Evolutionary conservation across 1,284 basidiomycete genomes (phyloP), one percentile per base, ranked within the genome.

Genomic region (Thelephora terrestris): DNA sequence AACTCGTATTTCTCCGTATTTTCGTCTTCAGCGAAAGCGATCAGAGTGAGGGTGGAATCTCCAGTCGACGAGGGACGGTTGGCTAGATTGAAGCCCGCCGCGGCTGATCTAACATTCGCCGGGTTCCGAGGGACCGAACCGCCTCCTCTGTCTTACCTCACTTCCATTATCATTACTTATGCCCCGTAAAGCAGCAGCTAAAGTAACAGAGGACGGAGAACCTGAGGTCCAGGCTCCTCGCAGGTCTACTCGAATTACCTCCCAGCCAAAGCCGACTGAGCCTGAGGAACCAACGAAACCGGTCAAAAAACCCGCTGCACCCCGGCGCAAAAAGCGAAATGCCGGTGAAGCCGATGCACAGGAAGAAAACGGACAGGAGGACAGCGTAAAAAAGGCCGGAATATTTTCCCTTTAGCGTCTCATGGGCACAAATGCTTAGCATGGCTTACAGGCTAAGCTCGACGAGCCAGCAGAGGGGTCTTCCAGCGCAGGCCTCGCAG

Each of bases 171-270:
- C 37, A 45, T 53, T 18, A 23, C 44, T 50, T 3, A 53, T 55
- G 43, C 9, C 49, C 53, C 12, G 24, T 23, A 63, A 57, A 59
- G 58, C 55, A 5, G 20, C n/a, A 25, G 10, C 39, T 12, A 42
- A 42, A 21, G 17, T n/a, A 9, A 23, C 39, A 18, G 39, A 14
- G 20, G 39, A 42, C 39, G 39, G 25, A 42, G 39, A 25, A n/a
- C 39, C 39, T 6, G 39, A 6, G 54, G 29, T 55, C 9, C 64
- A 64, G 24, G 52, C 62, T 38, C 72, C 71, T 7, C 64, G 75
- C 50, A 68, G 75, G 47, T 78, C 75, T 10, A 66, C 66, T 17
- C 63, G 75, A 42, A 69, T 77, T 45, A 70, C 73, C 5, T 57
- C 71, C 4, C 66, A 67, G 32, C 63, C 70, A 43, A 63, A 63